phyloP scores from a whole-genome alignment of 306 rosid species.

The Vigna unguiculata region DNA sequence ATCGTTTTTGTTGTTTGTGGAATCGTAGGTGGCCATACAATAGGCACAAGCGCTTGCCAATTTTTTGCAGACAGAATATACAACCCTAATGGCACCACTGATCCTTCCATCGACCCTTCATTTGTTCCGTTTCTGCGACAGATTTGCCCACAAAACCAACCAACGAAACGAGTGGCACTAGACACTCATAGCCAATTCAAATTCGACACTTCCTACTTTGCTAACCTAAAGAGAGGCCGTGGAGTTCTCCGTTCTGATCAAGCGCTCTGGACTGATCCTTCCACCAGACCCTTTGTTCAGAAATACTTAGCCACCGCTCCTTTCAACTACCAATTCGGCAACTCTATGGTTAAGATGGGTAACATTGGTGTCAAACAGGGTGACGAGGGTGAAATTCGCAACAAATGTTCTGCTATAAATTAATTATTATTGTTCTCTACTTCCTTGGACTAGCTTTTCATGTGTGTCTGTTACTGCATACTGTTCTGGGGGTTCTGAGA shows the following conservation, averaged over 20 bases:
- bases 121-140: constrained; percentile 46
- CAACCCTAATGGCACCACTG: constrained; percentile 40
- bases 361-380: constrained; percentile 42
- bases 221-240: constrained; percentile 43
- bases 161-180: constrained; percentile 42
- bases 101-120: constrained; percentile 48
- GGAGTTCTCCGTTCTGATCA: constrained; percentile 64
- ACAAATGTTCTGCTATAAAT: constrained; percentile 48
- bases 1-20: no score
- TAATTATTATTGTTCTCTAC: not conserved
- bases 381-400: constrained; percentile 56
- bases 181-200: constrained; percentile 49
- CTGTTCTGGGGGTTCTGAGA: no score
- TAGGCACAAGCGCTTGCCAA: constrained; percentile 53
- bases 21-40: constrained; percentile 59
- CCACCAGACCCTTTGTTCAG: constrained; percentile 47
- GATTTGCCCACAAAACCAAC: constrained; percentile 53
- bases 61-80: constrained; percentile 48
- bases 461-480: no score
- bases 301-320: constrained; percentile 37
- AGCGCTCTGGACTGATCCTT: constrained; percentile 53
- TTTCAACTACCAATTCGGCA: constrained; percentile 55
- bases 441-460: no score
- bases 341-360: constrained; percentile 63
- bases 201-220: constrained; percentile 53